Evolutionary conservation across 2,329 filamentous ascomycete genomes (phyloP), one percentile per base, ranked within the genome.

Genomic region (Tolypocladium sp.): DNA sequence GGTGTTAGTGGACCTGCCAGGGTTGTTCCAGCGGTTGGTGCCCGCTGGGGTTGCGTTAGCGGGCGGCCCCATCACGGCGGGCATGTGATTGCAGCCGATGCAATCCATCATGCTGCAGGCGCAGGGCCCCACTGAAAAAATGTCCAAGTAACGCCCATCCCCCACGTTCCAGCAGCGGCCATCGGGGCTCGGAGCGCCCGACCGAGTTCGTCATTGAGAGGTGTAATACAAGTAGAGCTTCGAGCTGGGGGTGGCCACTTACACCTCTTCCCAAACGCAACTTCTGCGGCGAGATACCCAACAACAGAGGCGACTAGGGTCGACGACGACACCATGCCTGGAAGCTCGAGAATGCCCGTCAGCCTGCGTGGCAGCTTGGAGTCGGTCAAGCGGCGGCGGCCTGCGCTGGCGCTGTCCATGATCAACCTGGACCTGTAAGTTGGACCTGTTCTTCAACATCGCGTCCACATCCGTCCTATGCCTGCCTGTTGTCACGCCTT

Each of bases 371-470:
- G 88, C 69, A 82, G 83, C 71, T 81, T 90, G 69, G 81, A 79
- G 64, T 79, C 76, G 63, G 83, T 85, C 68, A 86, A 84, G 73
- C 81, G 79, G 61, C 77, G 79, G 58, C 77, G 80, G 61, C 80
- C 81, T 54, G 78, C 77, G 59, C 80, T 82, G 67, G 81, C 83
- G 67, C 70, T 85, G 67, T 75, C 83, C 61, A 73, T 87, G 49
- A 69, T 90, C 62, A 90, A 88, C 68, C 70, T 91, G 58, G 86
- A 90, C 65, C 70, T 90, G 87, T 90, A 77, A 77, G 86, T 78
- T 57, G 57, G 58, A 55, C 57, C 38, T 55, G 58, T 53, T 55
- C 58, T 12, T 5, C 10, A 13, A 22, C 46, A 12, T 30, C 15
- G 27, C 27, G 7, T 30, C 2, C 15, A 10, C 27, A 20, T 27